Evolutionary conservation across 1,284 basidiomycete species (phyloP).

Genomic region (Tylopilus sp.): DNA sequence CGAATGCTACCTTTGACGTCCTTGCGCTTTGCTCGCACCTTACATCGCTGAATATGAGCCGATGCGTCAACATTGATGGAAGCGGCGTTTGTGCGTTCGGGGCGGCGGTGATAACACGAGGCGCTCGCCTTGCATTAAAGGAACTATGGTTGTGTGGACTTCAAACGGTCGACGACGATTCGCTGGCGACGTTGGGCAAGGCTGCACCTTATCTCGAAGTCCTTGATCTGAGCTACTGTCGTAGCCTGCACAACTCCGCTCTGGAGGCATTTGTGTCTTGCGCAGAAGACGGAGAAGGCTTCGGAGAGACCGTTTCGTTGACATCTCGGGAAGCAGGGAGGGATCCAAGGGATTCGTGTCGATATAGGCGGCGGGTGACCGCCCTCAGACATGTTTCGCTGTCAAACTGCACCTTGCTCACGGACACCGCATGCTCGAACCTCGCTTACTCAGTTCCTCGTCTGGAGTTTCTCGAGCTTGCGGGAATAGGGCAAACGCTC

Average conservation of each 20-base stretch:
- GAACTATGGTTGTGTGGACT: constrained; percentile 66
- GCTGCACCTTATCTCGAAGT: constrained; percentile 72
- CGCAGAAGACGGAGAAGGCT: constrained; percentile 36
- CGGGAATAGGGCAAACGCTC: constrained; percentile 67
- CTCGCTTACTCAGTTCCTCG: constrained; percentile 70
- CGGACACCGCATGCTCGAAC: constrained; percentile 68
- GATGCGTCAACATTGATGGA: constrained; percentile 69
- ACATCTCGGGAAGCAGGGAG: constrained; percentile 63
- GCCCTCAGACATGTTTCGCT: constrained; percentile 74
- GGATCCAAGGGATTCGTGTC: constrained; percentile 47
- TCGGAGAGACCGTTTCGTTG: constrained; percentile 45
- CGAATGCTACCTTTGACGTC: constrained; percentile 67
- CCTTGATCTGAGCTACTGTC: constrained; percentile 76
- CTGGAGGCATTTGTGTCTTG: constrained; percentile 69
- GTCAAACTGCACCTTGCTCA: constrained; percentile 72
- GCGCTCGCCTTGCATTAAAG: constrained; percentile 48
- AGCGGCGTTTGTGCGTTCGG: constrained; percentile 52
- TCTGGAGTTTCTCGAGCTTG: constrained; percentile 81
- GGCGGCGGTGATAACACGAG: constrained; percentile 40
- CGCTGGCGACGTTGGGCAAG: constrained; percentile 58
- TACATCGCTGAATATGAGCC: constrained; percentile 64
- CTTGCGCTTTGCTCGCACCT: constrained; percentile 59
- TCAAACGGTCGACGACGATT: constrained; percentile 52
- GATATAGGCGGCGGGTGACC: constrained; percentile 62
- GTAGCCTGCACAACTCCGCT: constrained; percentile 69